Base-by-base conservation (phyloP, 2,329 filamentous ascomycete genomes). In the Aschersonia sp. region DNA sequence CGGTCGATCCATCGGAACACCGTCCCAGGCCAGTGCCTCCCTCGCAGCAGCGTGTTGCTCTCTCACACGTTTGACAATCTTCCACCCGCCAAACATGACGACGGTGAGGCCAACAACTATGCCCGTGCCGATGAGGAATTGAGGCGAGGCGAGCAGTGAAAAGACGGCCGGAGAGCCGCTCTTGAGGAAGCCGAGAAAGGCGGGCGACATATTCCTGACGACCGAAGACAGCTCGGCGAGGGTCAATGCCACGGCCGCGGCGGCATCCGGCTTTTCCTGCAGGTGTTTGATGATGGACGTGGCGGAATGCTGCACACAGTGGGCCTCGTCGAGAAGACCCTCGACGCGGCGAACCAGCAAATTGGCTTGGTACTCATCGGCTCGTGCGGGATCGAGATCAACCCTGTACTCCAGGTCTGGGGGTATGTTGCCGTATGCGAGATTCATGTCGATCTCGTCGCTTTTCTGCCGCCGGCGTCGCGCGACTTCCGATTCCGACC, bases 51-150 rank as follows among this genome's bases (percentile, higher is more conserved):
- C 54, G 47, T 63, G 61, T 28, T 59, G 61, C 47, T 74, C 73
- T 50, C 66, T 65, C 54, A 97, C 86, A 56, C 81, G 83, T 73
- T 96, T 94, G 66, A 98, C 82, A 62, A 98, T 96, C 68, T 95
- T 97, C 77, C 88, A 97, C 4, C 92, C 91, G 47, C 92, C 92
- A 51, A 98, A 87, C 62, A 92, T 89, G 57, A 98, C 87, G 6
- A 97, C 82, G 0, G 92, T 97, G n/a, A 95, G 82, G 10, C 92
- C 92, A 0, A 95, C 81, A 1, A 85, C 87, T 10, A 95, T 80
- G 43, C 89, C 86, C 1, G 86, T 88, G 4, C 89, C 89, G 57
- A 98, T 95, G 53, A 96, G 77, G 61, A 98, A 98, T 59, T 98
- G 88, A 1, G 92, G 92, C 49, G 84, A 89, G 0, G 87, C 82